These are phyloP conservation scores for Triangularia verruculosa DNA, from an alignment of 2,329 filamentous ascomycete species.

Conservation along the genomic window DNA sequence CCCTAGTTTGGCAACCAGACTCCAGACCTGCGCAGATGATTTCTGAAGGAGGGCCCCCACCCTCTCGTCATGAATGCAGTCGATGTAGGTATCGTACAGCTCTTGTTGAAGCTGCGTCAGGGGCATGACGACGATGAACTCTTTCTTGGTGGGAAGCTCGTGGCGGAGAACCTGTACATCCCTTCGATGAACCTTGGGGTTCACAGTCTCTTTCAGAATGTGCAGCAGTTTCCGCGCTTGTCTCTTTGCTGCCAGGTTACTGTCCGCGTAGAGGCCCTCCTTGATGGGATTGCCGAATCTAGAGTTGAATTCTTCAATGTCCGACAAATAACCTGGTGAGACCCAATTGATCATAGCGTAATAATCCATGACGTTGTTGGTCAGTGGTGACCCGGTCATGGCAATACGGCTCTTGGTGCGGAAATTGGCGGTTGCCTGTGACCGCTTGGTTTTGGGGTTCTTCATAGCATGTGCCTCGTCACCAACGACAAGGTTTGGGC, in stretches of 20 bases:
- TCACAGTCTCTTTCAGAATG: constrained; percentile 68
- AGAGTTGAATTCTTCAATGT: constrained; percentile 61
- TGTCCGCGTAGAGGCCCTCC: constrained; percentile 66
- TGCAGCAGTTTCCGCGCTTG: constrained; percentile 63
- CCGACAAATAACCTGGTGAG: constrained; percentile 73
- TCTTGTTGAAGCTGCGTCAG: constrained; percentile 62
- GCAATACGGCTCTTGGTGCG: constrained; percentile 71
- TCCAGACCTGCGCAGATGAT: constrained; percentile 29
- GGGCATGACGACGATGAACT: constrained; percentile 76
- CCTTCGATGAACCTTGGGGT: constrained; percentile 73
- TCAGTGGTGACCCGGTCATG: constrained; percentile 80
- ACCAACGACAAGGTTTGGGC: constrained; percentile 71
- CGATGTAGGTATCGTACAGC: constrained; percentile 56
- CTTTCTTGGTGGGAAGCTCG: constrained; percentile 70
- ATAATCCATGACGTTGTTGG: constrained; percentile 82
- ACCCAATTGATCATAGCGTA: constrained; percentile 88
- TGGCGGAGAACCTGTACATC: constrained; percentile 64
- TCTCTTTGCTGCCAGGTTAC: constrained; percentile 52
- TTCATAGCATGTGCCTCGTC: constrained; percentile 85
- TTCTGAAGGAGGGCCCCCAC: not conserved
- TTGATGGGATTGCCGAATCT: constrained; percentile 74
- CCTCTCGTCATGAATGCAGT: constrained; percentile 12
- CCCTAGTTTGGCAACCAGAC: constrained; percentile 43
- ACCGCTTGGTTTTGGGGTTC: constrained; percentile 54
- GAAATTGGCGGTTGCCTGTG: constrained; percentile 56